Evolutionary conservation across 441 rosid genomes (phyloP).

Genomic region (Brassica hybrid): DNA sequence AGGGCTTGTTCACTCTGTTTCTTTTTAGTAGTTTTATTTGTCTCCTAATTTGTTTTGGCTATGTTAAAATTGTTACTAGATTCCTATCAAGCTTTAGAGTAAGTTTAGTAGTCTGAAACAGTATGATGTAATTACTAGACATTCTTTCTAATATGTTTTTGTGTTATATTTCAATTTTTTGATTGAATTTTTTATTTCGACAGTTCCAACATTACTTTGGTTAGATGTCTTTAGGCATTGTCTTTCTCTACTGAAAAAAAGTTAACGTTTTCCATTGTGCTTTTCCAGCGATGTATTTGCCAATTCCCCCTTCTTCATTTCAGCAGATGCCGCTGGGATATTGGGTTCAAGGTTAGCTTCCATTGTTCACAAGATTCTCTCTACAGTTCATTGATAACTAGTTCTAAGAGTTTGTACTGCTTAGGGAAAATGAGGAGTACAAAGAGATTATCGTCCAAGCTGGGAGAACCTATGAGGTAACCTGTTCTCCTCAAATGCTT

Average conservation of each 20-base stretch:
- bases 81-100: slow-evolving; percentile 11
- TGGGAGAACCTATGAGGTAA: slow-evolving; percentile 84
- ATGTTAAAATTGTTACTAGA: slow-evolving; percentile 25
- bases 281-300: slow-evolving; percentile 78
- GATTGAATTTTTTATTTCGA: neutral
- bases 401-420: slow-evolving; percentile 34
- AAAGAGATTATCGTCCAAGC: slow-evolving; percentile 79
- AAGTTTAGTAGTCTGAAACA: neutral
- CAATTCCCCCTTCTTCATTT: slow-evolving; percentile 91
- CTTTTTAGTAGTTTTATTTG: slow-evolving; percentile 8
- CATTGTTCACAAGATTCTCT: slow-evolving; percentile 27
- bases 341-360: slow-evolving; percentile 63
- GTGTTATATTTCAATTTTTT: slow-evolving; percentile 15
- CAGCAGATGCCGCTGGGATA: slow-evolving; percentile 82
- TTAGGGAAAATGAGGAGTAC: slow-evolving; percentile 82
- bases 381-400: slow-evolving; percentile 16
- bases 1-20: slow-evolving; percentile 15
- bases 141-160: slow-evolving; percentile 8
- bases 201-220: slow-evolving; percentile 3
- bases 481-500: slow-evolving; percentile 38
- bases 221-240: slow-evolving; percentile 25
- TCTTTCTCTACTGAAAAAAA: slow-evolving; percentile 18
- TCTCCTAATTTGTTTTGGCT: neutral
- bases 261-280: slow-evolving; percentile 23
- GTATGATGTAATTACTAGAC: neutral